A percentile compares a stretch with the other conserved stretches of the same genome.
Conservation (phyloP, 305 asterid genomes). For the Solanum hybrid region DNA sequence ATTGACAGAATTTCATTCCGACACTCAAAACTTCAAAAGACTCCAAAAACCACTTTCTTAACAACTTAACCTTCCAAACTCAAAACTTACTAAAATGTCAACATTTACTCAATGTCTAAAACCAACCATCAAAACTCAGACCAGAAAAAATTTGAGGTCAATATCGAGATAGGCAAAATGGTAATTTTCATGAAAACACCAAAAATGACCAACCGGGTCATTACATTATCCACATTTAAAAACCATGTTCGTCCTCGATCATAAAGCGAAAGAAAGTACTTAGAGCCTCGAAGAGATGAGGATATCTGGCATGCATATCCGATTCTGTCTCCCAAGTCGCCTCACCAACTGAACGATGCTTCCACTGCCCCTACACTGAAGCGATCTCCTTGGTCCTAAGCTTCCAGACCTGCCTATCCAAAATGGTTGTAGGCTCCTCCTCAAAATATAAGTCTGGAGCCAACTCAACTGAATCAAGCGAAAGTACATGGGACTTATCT, state of each 20-base stretch:
- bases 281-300: neutral
- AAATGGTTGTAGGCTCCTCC: neutral
- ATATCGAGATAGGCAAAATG: neutral
- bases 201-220: neutral
- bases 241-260: neutral
- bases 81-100: neutral
- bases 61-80: neutral
- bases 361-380: neutral
- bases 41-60: neutral
- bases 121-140: neutral
- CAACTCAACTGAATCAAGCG: neutral
- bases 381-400: neutral
- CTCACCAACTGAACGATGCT: neutral
- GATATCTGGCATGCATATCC: neutral
- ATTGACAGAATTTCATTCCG: neutral
- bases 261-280: neutral
- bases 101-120: neutral
- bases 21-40: neutral
- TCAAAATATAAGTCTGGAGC: neutral
- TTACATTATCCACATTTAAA: neutral
- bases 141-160: neutral
- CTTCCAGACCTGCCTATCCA: neutral
- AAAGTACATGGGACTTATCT: neutral
- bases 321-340: neutral
- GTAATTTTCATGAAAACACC: neutral